These are phyloP conservation scores for Pseudogymnoascus sp. DNA, from an alignment of 2,329 filamentous ascomycete genomes.

Conservation along the genomic window DNA sequence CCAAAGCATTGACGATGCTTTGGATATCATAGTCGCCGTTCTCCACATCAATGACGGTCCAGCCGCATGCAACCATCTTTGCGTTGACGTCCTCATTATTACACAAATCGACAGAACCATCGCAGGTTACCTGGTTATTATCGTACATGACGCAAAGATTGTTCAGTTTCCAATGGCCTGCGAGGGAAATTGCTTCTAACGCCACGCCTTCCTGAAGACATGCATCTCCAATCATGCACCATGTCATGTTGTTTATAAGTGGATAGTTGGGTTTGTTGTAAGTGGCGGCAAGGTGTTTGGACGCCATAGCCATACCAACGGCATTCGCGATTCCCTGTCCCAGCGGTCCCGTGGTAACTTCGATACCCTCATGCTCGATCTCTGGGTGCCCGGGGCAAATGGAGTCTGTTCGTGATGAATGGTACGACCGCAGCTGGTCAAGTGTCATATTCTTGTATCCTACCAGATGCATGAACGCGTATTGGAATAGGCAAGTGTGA, in stretches of 20 bases:
- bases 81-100: conserved; percentile 41
- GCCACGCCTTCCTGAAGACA: conserved; percentile 42
- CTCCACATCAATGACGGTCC: conserved; percentile 38
- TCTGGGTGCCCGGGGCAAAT: conserved; percentile 40
- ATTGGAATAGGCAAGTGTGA: conserved; percentile 38
- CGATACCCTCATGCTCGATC: conserved; percentile 39
- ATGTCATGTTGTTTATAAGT: conserved; percentile 37
- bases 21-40: conserved; percentile 38
- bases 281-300: conserved; percentile 37
- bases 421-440: conserved; percentile 39
- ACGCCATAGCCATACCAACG: conserved; percentile 36
- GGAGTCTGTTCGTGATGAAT: conserved; percentile 31
- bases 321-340: not conserved
- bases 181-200: conserved; percentile 40
- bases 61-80: conserved; percentile 41
- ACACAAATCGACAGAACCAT: conserved; percentile 37
- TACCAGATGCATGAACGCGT: conserved; percentile 35
- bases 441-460: conserved; percentile 39
- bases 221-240: conserved; percentile 42
- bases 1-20: conserved; percentile 34
- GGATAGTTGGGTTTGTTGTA: conserved; percentile 37
- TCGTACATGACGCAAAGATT: conserved; percentile 43
- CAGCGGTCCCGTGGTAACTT: not conserved
- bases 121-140: conserved; percentile 43
- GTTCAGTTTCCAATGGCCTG: conserved; percentile 38